Evolutionary conservation across 768 basidiomycete species (phyloP).

Genomic region (Tricholoma sp.): DNA sequence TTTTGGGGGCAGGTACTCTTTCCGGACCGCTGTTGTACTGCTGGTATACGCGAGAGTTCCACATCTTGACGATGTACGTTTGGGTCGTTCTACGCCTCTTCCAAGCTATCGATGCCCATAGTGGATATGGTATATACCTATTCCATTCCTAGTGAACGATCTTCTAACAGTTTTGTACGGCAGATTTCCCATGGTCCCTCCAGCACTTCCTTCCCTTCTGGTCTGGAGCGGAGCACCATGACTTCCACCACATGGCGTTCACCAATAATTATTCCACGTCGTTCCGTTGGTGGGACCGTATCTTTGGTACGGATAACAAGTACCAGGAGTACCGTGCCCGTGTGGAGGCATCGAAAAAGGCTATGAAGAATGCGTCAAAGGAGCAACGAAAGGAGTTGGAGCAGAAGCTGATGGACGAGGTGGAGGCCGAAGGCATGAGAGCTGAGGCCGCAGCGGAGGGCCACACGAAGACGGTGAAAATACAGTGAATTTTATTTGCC

Average conservation of each 20-base stretch:
- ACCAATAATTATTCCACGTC: constrained; percentile 91
- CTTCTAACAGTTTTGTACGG: neutral
- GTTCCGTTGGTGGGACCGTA: constrained; percentile 89
- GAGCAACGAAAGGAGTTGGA: constrained; percentile 54
- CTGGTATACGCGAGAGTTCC: constrained; percentile 67
- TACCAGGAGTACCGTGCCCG: constrained; percentile 77
- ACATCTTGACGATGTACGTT: constrained; percentile 88
- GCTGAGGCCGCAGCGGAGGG: constrained; percentile 58
- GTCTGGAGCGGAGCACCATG: constrained; percentile 96
- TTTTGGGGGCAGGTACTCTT: constrained; percentile 90
- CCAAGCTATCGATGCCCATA: constrained; percentile 97
- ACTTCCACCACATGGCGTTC: constrained; percentile 98
- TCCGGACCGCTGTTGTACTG: constrained; percentile 85
- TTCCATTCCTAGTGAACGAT: neutral
- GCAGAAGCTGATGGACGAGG: constrained; percentile 57
- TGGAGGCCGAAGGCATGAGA: constrained; percentile 66
- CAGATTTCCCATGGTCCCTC: constrained; percentile 97
- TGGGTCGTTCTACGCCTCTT: constrained; percentile 94
- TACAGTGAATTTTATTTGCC: constrained; percentile 20
- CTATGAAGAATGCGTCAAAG: constrained; percentile 47
- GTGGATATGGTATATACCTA: constrained; percentile 73
- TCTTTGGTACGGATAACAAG: constrained; percentile 88
- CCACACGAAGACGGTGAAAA: constrained; percentile 28
- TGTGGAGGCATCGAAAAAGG: constrained; percentile 54
- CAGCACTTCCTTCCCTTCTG: constrained; percentile 92